Base-by-base conservation (phyloP, 305 asterid genomes). In the Nicotiana rustica region DNA sequence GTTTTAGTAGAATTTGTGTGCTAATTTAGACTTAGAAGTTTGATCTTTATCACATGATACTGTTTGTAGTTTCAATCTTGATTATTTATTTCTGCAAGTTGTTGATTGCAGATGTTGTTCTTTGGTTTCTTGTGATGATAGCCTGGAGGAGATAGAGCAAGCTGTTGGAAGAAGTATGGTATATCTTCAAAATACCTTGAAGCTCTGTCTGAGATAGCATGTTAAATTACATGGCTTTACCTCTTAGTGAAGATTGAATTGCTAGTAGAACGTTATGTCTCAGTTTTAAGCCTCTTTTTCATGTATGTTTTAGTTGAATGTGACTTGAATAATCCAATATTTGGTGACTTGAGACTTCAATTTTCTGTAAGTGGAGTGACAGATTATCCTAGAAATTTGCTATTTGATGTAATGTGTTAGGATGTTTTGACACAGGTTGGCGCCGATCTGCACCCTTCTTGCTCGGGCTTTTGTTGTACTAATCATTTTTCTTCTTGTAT, bases 391-490 rank as follows among this genome's bases (percentile, higher is more conserved):
- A 67, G 85, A 68, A 83, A 83, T 85, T 83, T 88, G 55, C 81
- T 85, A 81, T 87, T 83, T 86, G 84, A 87, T 88, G 82, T 87
- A 86, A 85, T 90, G 94, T 91, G 84, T 80, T 90, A 89, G 93
- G 81, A 89, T 93, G 86, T 83, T 87, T 86, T 61, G 82, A 81
- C 86, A 44, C 86, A 78, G 90, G 90, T 80, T 89, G 87, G 62
- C 85, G 57, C 81, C 52, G 80, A 60, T 86, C 78, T 84, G 49
- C 65, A 87, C 87, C 83, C 44, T 41, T 61, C 70, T 87, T 49
- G 79, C 62, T 73, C 67, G 52, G 49, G 78, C 35, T 17, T 61
- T 80, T 67, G 83, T 49, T 66, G 77, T 62, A 47, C 61, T 47
- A 73, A 49, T 78, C 81, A 67, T 87, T 77, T 79, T 29, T 84